Evolutionary conservation across 805 yeast genomes (phyloP), one percentile per base, ranked within the genome.

Genomic region (Nakazawaea pomicola): DNA sequence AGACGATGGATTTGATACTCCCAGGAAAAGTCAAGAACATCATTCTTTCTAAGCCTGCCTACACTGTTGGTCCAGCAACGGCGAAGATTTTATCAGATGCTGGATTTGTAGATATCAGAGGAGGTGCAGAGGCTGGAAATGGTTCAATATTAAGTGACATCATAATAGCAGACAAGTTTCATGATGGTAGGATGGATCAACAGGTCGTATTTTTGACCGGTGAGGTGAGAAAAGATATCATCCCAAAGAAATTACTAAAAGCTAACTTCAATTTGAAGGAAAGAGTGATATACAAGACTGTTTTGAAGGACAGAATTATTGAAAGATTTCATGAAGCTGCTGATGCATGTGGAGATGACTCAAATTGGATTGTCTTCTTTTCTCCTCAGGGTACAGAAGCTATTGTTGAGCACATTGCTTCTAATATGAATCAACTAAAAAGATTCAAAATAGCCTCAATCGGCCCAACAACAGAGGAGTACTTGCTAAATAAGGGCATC

Each of bases 21-120:
- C 38, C 10, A 23, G 16, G 28, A 37, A 38, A 28, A 49, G 55
- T n/a, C n/a, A n/a, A n/a, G n/a, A n/a, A n/a, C 6, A 40, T 36
- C 0, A 62, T 80, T 1, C 55, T 75, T 6, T 40, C 48, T 3
- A 78, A 78, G 50, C 74, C 80, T 0, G 81, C 83, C 0, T 91
- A 80, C 54, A 87, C 96, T 0, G 96, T 91, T 5, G 98, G 98
- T 0, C 96, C 96, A 1, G 89, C 95, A 0, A 91, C 98, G 0
- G 73, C 72, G 15, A 64, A 65, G 12, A 76, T 83, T 14, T 58
- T 91, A 10, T 45, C 55, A 2, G 63, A 66, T 6, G 58, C 78
- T 23, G 96, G 96, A 1, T 91, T 89, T 55, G 53, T 43, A 1
- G 73, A 76, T 45, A 72, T 91, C 0, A 60, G 76, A 42, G 96